These are phyloP conservation scores for Coemansia sp. DNA, from an alignment of 192 early-diverging fungal species.

Conservation along the genomic window DNA sequence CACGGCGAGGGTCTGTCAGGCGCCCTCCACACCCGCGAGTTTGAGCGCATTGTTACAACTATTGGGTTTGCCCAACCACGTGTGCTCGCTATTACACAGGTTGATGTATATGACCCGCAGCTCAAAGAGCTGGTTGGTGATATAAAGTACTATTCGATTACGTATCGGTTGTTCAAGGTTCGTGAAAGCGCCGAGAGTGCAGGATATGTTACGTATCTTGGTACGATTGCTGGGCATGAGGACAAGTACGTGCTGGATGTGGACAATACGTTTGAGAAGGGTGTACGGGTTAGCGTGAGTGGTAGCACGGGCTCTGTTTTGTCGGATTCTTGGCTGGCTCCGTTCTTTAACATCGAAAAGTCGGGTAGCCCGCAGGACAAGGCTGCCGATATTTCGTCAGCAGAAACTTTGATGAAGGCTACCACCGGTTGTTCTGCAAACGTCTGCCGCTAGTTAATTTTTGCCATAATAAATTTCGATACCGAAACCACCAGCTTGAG, in stretches of 20 bases:
- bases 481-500: too few relatives aligned
- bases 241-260: slow-evolving; percentile 18
- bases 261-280: slow-evolving; percentile 11
- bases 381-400: neutral
- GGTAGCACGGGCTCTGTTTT: slow-evolving; percentile 7
- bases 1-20: slow-evolving; percentile 46
- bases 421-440: neutral
- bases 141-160: slow-evolving; percentile 41
- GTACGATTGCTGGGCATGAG: slow-evolving; percentile 15
- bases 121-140: slow-evolving; percentile 35
- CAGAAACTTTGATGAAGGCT: neutral
- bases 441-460: neutral
- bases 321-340: slow-evolving; percentile 13
- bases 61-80: slow-evolving; percentile 37
- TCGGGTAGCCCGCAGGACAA: neutral
- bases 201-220: slow-evolving; percentile 8
- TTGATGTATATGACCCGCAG: slow-evolving; percentile 28
- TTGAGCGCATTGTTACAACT: slow-evolving; percentile 26
- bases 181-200: neutral
- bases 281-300: neutral
- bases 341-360: slow-evolving; percentile 5
- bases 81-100: neutral
- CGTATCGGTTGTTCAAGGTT: slow-evolving; percentile 47
- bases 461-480: too few relatives aligned
- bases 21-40: slow-evolving; percentile 43